A percentile compares a stretch with the other conserved stretches of the same genome.
These are phyloP conservation scores for Calycina herbarum DNA, from an alignment of 2,329 filamentous ascomycete species.

Conservation along the genomic window DNA sequence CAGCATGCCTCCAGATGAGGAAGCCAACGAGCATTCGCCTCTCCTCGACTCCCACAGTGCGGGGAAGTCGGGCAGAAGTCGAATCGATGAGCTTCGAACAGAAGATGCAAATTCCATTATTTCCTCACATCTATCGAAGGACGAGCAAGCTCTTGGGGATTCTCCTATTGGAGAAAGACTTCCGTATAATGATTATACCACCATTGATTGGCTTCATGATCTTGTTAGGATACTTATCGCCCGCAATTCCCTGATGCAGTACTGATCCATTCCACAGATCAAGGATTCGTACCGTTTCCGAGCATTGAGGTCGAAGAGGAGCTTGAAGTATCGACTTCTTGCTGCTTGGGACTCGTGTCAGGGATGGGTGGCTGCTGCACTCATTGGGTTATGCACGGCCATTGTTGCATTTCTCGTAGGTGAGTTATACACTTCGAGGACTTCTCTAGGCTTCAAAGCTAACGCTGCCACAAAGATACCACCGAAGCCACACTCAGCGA, in stretches of 20 bases:
- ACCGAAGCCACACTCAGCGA: conserved; percentile 55
- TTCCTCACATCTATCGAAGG: conserved; percentile 44
- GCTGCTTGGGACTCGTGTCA: conserved; percentile 50
- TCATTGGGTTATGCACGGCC: conserved; percentile 56
- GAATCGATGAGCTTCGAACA: background rate
- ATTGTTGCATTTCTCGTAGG: conserved; percentile 53
- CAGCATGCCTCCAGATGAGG: conserved; percentile 27
- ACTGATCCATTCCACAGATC: conserved; percentile 40
- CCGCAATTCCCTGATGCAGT: background rate
- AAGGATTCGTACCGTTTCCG: conserved; percentile 57
- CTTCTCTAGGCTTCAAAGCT: background rate
- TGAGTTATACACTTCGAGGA: background rate
- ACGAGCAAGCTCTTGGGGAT: conserved; percentile 47
- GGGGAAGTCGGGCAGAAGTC: conserved; percentile 14
- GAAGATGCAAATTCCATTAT: conserved; percentile 26
- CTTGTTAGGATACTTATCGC: conserved; percentile 40
- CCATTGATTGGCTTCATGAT: conserved; percentile 63
- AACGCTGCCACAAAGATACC: conserved; percentile 41
- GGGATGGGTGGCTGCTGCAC: conserved; percentile 55
- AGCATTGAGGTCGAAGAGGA: conserved; percentile 43
- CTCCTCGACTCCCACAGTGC: conserved; percentile 24
- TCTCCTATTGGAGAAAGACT: conserved; percentile 54
- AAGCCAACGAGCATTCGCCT: conserved; percentile 26
- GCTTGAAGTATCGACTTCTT: conserved; percentile 43
- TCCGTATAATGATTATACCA: conserved; percentile 61